These are phyloP conservation scores for Wickerhamiella siamensis DNA, from an alignment of 805 yeast genomes.

Conservation along the genomic window DNA sequence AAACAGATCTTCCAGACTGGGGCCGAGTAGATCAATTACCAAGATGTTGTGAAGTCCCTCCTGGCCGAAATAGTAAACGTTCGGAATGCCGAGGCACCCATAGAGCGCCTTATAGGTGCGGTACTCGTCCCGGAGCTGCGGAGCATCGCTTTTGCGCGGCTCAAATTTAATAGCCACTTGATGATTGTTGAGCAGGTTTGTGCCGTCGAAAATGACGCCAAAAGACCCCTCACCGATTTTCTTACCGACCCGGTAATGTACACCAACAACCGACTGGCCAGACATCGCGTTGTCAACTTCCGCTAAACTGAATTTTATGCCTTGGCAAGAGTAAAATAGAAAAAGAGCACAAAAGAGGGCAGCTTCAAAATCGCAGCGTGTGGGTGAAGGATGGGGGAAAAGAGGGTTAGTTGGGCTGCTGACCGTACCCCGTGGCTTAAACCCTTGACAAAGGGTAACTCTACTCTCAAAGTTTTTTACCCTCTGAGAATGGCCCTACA, in stretches of 20 bases:
- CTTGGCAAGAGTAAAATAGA: no score
- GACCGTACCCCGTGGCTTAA: neutral
- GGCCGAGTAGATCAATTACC: constrained; percentile 89
- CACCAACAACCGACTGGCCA: constrained; percentile 49
- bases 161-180: constrained; percentile 93
- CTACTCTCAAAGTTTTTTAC: neutral
- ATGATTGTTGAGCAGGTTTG: constrained; percentile 76
- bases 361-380: no score
- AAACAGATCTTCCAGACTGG: constrained; percentile 87
- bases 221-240: constrained; percentile 98
- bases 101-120: constrained; percentile 81
- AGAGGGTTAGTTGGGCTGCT: neutral
- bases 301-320: neutral
- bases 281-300: constrained; percentile 26
- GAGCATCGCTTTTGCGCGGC: constrained; percentile 94
- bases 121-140: constrained; percentile 92
- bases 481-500: no score
- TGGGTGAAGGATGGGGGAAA: no score
- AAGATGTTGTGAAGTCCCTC: constrained; percentile 93
- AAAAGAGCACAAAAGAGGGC: no score
- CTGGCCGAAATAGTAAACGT: constrained; percentile 96
- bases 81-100: constrained; percentile 77
- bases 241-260: constrained; percentile 92
- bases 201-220: constrained; percentile 94
- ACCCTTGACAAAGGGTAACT: neutral